phyloP scores from a whole-genome alignment of 2,329 filamentous ascomycete species.

The Alternaria arborescens region DNA sequence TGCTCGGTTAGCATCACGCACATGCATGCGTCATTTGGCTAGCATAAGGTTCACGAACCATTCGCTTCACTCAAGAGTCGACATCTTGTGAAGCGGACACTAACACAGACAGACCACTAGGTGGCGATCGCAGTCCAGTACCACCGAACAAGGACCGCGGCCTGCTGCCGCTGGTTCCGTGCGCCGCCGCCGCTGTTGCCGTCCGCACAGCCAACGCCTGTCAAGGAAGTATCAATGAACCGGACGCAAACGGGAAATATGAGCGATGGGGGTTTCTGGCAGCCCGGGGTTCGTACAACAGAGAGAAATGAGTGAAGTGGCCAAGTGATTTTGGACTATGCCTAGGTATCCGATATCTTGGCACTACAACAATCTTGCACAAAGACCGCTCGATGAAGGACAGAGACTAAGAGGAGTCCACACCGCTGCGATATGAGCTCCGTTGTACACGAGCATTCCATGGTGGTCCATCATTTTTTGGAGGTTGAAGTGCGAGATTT shows the following conservation, averaged over 20 bases:
- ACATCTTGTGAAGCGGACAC: not conserved
- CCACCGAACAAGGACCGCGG: conserved; percentile 24
- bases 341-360: not conserved
- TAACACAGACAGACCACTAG: not conserved
- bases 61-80: not conserved
- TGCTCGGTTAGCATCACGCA: conserved; percentile 1
- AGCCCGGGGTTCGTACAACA: not conserved
- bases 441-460: not conserved
- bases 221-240: conserved; percentile 10
- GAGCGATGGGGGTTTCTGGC: not conserved
- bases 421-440: not conserved
- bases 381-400: not conserved
- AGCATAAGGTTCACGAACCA: conserved; percentile 13
- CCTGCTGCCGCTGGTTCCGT: conserved; percentile 23
- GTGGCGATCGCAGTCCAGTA: conserved; percentile 11
- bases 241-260: not conserved
- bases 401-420: not conserved
- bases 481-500: conserved; percentile 8
- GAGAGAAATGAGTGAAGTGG: not conserved
- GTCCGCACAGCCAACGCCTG: conserved; percentile 6
- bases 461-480: conserved; percentile 4
- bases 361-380: not conserved
- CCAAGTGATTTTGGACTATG: not conserved
- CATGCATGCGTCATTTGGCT: conserved; percentile 9
- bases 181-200: conserved; percentile 19